These are phyloP conservation scores for Phytopythium kandeliae DNA, from an alignment of 352 stramenopile genomes.

Conservation along the genomic window DNA sequence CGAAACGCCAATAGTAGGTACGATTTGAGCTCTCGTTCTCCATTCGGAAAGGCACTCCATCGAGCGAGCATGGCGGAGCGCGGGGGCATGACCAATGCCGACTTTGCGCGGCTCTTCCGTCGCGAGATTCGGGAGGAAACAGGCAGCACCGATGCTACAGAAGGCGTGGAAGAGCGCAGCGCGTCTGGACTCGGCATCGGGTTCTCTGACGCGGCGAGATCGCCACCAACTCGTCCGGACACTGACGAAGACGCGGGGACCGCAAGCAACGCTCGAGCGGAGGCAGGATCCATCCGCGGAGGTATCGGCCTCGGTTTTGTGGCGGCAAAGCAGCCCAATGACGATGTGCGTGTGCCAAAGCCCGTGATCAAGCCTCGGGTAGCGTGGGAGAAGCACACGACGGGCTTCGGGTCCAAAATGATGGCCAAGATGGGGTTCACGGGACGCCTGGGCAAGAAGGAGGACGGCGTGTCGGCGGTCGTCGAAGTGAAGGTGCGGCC, in stretches of 20 bases:
- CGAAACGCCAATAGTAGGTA: too few species aligned
- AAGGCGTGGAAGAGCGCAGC: background rate
- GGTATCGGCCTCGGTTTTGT: background rate
- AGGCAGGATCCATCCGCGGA: background rate
- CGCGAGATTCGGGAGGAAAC: constrained; percentile 21
- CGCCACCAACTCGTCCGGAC: background rate
- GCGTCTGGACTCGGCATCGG: background rate
- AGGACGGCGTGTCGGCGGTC: constrained; percentile 89
- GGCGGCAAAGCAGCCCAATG: background rate
- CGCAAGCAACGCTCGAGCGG: background rate
- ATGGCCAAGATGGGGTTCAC: constrained; percentile 96
- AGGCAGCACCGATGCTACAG: background rate
- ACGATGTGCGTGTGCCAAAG: background rate
- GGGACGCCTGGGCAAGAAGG: constrained; percentile 90
- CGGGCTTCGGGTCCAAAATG: constrained; percentile 95
- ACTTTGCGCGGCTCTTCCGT: constrained; percentile 78
- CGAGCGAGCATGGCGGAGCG: background rate
- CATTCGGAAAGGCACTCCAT: too few species aligned
- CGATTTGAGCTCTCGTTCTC: too few species aligned
- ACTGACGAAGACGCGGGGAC: too few species aligned
- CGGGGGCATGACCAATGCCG: constrained; percentile 50
- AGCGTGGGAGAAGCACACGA: constrained; percentile 95
- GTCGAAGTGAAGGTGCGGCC: constrained; percentile 94
- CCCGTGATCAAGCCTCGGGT: constrained; percentile 17
- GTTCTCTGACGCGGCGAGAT: background rate